Conservation (phyloP, 345 rosid species). For the Sonneratia caseolaris region DNA sequence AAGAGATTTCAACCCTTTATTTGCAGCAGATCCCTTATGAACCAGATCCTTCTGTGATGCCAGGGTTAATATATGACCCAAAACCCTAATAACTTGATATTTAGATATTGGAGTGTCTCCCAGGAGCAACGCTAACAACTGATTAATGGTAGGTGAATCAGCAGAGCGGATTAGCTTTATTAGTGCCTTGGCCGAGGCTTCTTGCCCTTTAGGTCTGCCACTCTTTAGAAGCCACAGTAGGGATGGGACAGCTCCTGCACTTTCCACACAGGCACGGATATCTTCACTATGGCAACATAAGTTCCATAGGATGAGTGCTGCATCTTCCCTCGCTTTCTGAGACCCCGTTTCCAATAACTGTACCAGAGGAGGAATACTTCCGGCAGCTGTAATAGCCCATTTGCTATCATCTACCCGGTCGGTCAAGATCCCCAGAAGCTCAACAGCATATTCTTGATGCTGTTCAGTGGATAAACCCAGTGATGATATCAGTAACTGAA, state of each 20-base stretch:
- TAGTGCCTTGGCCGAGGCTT: slow-evolving; percentile 62
- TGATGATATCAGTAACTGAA: slow-evolving; percentile 66
- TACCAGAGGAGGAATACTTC: slow-evolving; percentile 92
- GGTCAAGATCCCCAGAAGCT: slow-evolving; percentile 56
- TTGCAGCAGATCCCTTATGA: slow-evolving; percentile 63
- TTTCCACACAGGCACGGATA: slow-evolving; percentile 77
- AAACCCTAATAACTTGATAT: slow-evolving; percentile 48
- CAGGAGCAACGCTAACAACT: slow-evolving; percentile 56
- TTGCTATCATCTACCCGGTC: slow-evolving; percentile 84
- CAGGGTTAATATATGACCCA: slow-evolving; percentile 75
- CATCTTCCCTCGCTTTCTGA: slow-evolving; percentile 70
- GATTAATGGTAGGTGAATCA: slow-evolving; percentile 80
- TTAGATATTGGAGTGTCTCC: slow-evolving; percentile 56
- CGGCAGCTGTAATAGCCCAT: slow-evolving; percentile 96
- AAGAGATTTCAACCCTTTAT: slow-evolving; percentile 62
- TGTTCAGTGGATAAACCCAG: slow-evolving; percentile 83
- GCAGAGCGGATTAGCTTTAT: slow-evolving; percentile 51
- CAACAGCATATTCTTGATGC: slow-evolving; percentile 79
- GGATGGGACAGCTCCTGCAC: slow-evolving; percentile 80
- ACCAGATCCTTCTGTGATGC: slow-evolving; percentile 54
- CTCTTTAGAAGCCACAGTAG: slow-evolving; percentile 69
- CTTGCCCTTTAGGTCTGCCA: slow-evolving; percentile 65
- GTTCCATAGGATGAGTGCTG: slow-evolving; percentile 66
- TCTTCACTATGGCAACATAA: slow-evolving; percentile 84
- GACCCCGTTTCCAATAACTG: slow-evolving; percentile 79